These are phyloP conservation scores for Elongisporangium senticosum DNA, from an alignment of 352 stramenopile genomes.

Conservation along the genomic window DNA sequence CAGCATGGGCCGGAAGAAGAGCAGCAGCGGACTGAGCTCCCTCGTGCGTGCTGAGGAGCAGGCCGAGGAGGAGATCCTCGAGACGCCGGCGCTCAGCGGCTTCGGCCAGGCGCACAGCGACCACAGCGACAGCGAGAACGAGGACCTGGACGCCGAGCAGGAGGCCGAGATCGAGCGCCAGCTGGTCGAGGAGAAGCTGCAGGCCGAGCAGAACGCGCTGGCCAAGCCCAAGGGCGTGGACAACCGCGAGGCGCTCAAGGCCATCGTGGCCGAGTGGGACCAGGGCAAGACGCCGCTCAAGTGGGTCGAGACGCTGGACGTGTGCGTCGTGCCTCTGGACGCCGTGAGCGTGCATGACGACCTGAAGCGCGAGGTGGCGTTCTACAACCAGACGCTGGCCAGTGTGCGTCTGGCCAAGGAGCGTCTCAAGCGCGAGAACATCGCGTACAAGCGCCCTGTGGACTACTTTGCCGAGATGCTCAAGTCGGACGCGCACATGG, in stretches of 20 bases:
- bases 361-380: slow-evolving; percentile 90
- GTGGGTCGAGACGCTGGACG: slow-evolving; percentile 82
- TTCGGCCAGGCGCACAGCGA: slow-evolving; percentile 19
- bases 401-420: slow-evolving; percentile 70
- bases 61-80: slow-evolving; percentile 77
- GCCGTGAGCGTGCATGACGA: slow-evolving; percentile 83
- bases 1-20: slow-evolving; percentile 42
- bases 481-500: slow-evolving; percentile 96
- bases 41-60: slow-evolving; percentile 69
- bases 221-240: slow-evolving; percentile 59
- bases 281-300: slow-evolving; percentile 31
- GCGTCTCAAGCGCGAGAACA: slow-evolving; percentile 46
- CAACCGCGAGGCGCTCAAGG: slow-evolving; percentile 63
- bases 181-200: slow-evolving; percentile 64
- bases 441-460: slow-evolving; percentile 92
- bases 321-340: slow-evolving; percentile 48
- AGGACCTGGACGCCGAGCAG: slow-evolving; percentile 39
- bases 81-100: slow-evolving; percentile 70
- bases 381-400: slow-evolving; percentile 93
- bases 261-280: slow-evolving; percentile 57
- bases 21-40: slow-evolving; percentile 36
- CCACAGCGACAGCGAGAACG: slow-evolving; percentile 32
- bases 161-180: slow-evolving; percentile 72
- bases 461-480: slow-evolving; percentile 99
- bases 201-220: slow-evolving; percentile 29